Conservation (phyloP, 2,329 filamentous ascomycete genomes). For the Fusarium scirpi region DNA sequence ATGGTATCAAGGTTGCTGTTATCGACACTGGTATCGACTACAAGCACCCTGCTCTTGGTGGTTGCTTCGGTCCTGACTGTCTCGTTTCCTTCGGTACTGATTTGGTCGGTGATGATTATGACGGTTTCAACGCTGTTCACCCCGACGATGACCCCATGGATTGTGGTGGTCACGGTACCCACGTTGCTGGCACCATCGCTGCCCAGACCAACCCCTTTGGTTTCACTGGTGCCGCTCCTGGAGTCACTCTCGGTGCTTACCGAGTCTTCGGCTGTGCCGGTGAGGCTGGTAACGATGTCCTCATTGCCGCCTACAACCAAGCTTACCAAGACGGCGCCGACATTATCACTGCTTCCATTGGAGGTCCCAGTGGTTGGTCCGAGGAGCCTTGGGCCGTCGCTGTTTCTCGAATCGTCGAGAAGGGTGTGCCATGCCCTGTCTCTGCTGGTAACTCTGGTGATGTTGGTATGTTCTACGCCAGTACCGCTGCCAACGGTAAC, state of each 20-base stretch:
- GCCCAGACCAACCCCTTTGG: constrained; percentile 65
- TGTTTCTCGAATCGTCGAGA: constrained; percentile 64
- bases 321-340: constrained; percentile 70
- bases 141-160: constrained; percentile 66
- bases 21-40: constrained; percentile 72
- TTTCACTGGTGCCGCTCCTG: constrained; percentile 69
- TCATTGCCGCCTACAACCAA: constrained; percentile 69
- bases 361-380: constrained; percentile 63
- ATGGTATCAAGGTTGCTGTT: constrained; percentile 65
- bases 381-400: constrained; percentile 63
- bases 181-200: constrained; percentile 72
- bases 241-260: constrained; percentile 67
- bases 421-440: constrained; percentile 65
- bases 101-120: constrained; percentile 67
- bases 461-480: constrained; percentile 62
- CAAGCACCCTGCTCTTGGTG: constrained; percentile 71
- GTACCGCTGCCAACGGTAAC: constrained; percentile 62
- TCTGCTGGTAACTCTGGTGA: constrained; percentile 64
- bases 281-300: constrained; percentile 62
- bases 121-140: constrained; percentile 52
- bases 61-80: constrained; percentile 70
- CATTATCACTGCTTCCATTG: constrained; percentile 68
- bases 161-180: constrained; percentile 70
- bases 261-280: constrained; percentile 68
- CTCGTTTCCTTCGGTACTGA: constrained; percentile 69